Evolutionary conservation across 2,329 filamentous ascomycete genomes (phyloP), one percentile per base, ranked within the genome.

Genomic region (Raffaelea arxii): DNA sequence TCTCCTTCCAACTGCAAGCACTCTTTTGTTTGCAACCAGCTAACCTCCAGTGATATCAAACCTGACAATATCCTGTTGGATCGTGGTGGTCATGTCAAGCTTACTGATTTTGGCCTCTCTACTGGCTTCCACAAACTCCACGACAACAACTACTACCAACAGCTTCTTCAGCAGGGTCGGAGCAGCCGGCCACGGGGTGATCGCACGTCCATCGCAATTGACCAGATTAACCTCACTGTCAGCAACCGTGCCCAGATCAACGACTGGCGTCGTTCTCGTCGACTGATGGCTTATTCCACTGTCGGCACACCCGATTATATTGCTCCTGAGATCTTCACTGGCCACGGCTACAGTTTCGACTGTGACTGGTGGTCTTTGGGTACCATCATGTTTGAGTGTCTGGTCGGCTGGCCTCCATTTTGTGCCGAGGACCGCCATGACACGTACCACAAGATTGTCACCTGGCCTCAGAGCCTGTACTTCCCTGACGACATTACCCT

Each of bases 301-400:
- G 92, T 98, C 53, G 92, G 92, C 53, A 98, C 92, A 2, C 92
- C 92, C 10, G 92, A 98, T 65, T 98, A 98, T 64, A 98, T 98
- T 61, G 92, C 92, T 1, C 92, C 92, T 3, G 92, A 98, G 64
- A 97, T 98, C 58, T 97, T 98, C 66, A 94, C 87, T 41, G 90
- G 91, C 18, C 86, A 94, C 59, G 92, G 92, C 42, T 98, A 98
- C 70, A 87, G 88, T 49, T 95, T 91, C 59, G 84, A 94, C 62
- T 98, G 92, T 64, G 92, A 98, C 72, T 98, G 92, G 92, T 98
- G 92, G 92, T 94, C 87, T 21, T 77, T 98, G 43, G 92, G 92
- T 45, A 96, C 92, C 39, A 98, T 98, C 68, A 97, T 98, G 92
- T 98, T 97, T 59, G 92, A 98, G 67, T 98, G 92, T 65, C 75